A percentile compares a stretch with the other conserved stretches of the same genome.
Conservation (phyloP, 2,329 filamentous ascomycete genomes). For the Apiospora marii region DNA sequence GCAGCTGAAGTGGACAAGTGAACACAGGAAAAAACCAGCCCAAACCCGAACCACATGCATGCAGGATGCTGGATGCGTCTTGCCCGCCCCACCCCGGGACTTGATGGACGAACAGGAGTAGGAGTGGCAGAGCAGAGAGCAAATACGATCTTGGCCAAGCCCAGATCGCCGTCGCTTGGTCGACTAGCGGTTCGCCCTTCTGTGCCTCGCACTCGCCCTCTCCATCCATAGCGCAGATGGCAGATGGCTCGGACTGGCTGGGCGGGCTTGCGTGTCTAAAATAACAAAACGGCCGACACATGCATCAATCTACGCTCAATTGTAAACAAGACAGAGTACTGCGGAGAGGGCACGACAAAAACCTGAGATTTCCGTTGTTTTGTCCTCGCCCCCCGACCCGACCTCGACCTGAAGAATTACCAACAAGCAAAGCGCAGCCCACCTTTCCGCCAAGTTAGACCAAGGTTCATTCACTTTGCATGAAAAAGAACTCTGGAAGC, state of each 20-base stretch:
- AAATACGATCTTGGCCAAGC: slow-evolving; percentile 22
- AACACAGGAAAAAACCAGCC: background rate
- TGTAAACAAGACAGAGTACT: slow-evolving; percentile 11
- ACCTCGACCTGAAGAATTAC: background rate
- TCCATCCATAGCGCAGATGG: slow-evolving; percentile 13
- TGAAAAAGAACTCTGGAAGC: slow-evolving; percentile 16
- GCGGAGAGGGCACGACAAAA: background rate
- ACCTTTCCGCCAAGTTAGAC: background rate
- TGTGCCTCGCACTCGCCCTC: background rate
- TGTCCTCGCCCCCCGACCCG: background rate
- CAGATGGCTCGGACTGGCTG: slow-evolving; percentile 14
- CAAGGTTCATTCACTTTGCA: slow-evolving; percentile 20
- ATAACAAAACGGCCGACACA: background rate
- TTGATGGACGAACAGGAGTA: slow-evolving; percentile 4
- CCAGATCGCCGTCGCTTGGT: slow-evolving; percentile 20
- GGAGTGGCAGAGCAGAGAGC: slow-evolving; percentile 8
- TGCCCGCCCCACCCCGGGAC: slow-evolving; percentile 3
- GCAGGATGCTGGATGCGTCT: slow-evolving; percentile 15
- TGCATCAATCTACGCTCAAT: background rate
- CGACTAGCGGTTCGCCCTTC: slow-evolving; percentile 7
- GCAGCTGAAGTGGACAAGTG: slow-evolving; percentile 6
- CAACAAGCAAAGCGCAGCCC: background rate
- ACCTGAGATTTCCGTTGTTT: background rate
- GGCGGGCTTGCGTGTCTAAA: slow-evolving; percentile 13
- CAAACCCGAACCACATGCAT: background rate